Evolutionary conservation across 305 asterid genomes (phyloP), one percentile per base, ranked within the genome.

Genomic region (Solanum hybrid): DNA sequence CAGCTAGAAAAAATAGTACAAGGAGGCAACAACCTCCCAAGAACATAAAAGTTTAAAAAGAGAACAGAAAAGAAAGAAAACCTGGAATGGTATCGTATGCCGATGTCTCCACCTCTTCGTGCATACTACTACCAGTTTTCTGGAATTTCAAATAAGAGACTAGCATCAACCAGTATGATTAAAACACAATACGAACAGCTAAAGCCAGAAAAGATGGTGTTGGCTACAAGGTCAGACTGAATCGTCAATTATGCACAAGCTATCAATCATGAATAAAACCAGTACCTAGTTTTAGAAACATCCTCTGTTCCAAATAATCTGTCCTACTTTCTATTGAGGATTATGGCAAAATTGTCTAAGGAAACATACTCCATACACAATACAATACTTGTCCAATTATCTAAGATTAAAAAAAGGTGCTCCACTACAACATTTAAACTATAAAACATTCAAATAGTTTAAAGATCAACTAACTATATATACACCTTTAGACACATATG

Each of bases 71-170:
- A 75, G 35, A 78, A 91, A 67, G 81, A 86, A 83, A 93, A 95
- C 99, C 99, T 94, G 97, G 94, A n/a, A 92, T 92, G 86, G 90
- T 93, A 93, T 93, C 92, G 93, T 89, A 94, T 57, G 93, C 95
- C 80, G 98, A 97, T 84, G 97, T 94, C 90, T 93, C 98, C 92
- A 92, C 96, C 92, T 95, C 98, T 91, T 95, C 98, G 90, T 90
- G 95, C 91, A 90, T 89, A 86, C 91, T 90, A 91, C 95, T 89
- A 81, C 94, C 94, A 92, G 92, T 92, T 93, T 89, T 95, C 99
- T 97, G 95, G 46, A 86, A 91, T 86, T 84, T 84, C 46, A 61
- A 86, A 86, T 57, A 85, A 61, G 33, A 64, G 77, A 86, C 77
- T 33, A 86, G 77, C 77, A 86, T 86, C 88, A 86, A 61, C 88